Evolutionary conservation across 202 grass and related monocot genomes (phyloP).

Genomic region (Brachypodium distachyon): DNA sequence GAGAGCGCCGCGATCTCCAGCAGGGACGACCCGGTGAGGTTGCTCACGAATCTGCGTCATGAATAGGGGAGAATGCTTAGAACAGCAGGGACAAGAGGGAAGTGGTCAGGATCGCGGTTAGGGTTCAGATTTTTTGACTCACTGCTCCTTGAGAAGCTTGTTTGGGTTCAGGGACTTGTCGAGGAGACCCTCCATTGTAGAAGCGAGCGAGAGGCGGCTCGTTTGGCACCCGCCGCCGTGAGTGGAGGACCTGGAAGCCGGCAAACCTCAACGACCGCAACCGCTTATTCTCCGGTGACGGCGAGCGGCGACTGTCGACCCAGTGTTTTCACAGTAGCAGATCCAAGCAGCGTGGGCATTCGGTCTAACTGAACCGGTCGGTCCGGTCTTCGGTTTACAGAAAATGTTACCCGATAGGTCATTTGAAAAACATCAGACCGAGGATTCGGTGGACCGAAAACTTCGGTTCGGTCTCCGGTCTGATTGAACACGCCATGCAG

Average conservation of each 20-base stretch:
- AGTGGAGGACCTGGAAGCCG: not conserved
- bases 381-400: too few relatives aligned
- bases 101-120: not conserved
- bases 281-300: not conserved
- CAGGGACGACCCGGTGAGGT: constrained; percentile 71
- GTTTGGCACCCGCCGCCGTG: not conserved
- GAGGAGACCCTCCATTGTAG: constrained; percentile 44
- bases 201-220: not conserved
- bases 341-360: too few relatives aligned
- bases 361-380: too few relatives aligned
- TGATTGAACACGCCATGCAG: too few relatives aligned
- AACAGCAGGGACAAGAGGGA: not conserved
- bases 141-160: constrained; percentile 86
- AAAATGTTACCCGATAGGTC: too few relatives aligned
- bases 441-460: too few relatives aligned
- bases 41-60: constrained; percentile 76
- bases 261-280: not conserved
- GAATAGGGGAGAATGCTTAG: not conserved
- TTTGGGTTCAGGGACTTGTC: constrained; percentile 53
- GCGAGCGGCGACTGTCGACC: not conserved
- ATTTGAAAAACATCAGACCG: too few relatives aligned
- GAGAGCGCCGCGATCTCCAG: constrained; percentile 71
- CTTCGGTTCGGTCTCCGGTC: too few relatives aligned
- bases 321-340: not conserved
- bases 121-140: not conserved